Conservation (phyloP, 305 asterid genomes). For the Withania somnifera region DNA sequence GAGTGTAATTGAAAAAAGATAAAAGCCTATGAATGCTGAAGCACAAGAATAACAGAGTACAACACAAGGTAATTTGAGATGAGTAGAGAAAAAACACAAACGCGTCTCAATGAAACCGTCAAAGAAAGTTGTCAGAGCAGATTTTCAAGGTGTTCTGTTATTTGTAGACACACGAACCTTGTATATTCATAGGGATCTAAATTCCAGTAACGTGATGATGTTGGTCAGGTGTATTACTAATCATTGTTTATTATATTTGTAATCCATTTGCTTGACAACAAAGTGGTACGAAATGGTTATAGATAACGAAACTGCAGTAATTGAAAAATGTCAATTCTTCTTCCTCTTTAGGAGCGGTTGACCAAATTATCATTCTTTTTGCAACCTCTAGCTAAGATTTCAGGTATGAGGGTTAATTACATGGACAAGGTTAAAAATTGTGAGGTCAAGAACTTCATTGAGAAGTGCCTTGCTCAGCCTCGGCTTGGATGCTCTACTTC, state of each 20-base stretch:
- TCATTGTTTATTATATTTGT: too few species aligned
- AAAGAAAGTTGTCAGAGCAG: not conserved
- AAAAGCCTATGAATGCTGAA: not conserved
- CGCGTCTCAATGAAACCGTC: not conserved
- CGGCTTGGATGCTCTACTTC: too few species aligned
- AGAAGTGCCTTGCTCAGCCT: not conserved
- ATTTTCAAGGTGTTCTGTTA: not conserved
- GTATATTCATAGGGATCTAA: not conserved
- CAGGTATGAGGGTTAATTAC: not conserved
- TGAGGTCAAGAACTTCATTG: not conserved
- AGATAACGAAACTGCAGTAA: not conserved
- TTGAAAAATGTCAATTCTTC: not conserved
- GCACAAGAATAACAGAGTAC: not conserved
- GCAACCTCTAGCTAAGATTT: not conserved
- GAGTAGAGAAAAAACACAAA: not conserved
- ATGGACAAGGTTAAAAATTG: not conserved
- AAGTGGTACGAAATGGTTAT: not conserved
- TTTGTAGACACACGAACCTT: not conserved
- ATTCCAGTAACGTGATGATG: not conserved
- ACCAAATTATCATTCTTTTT: not conserved
- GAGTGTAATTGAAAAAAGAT: not conserved
- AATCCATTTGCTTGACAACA: not conserved
- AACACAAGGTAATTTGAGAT: not conserved
- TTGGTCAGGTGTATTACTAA: not conserved
- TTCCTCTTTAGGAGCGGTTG: not conserved